These are phyloP conservation scores for Trebouxia sp. DNA, from an alignment of 139 green algal species.

Conservation along the genomic window DNA sequence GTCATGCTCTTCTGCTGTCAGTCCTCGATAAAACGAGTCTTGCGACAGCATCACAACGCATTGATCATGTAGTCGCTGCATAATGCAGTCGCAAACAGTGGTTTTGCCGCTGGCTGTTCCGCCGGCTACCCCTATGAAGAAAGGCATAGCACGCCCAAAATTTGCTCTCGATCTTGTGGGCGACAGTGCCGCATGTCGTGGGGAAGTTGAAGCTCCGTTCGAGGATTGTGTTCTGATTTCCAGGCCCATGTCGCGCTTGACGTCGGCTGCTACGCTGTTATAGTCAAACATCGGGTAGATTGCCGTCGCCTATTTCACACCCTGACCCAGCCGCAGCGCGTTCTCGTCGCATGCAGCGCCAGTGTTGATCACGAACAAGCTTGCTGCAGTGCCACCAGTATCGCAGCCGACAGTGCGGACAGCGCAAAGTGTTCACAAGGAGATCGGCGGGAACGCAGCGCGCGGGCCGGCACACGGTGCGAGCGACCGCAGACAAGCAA, in stretches of 20 bases:
- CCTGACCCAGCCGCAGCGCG: not conserved
- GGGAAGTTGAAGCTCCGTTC: not conserved
- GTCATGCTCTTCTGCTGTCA: slow-evolving; percentile 69
- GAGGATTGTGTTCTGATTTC: slow-evolving; percentile 4
- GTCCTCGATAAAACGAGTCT: slow-evolving; percentile 93
- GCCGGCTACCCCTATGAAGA: slow-evolving; percentile 14
- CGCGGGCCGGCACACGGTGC: no score
- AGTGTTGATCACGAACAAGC: not conserved
- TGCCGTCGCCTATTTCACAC: not conserved
- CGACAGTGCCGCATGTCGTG: not conserved
- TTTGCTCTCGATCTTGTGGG: not conserved
- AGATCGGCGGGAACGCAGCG: no score
- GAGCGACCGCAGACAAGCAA: no score
- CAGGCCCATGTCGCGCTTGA: not conserved
- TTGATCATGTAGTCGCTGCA: slow-evolving; percentile 72
- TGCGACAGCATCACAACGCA: slow-evolving; percentile 90
- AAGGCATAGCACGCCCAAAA: not conserved
- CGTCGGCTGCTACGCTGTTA: not conserved
- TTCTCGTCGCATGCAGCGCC: not conserved
- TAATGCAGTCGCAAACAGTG: slow-evolving; percentile 93
- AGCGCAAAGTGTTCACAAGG: no score
- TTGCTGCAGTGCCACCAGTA: no score
- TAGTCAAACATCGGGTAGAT: not conserved
- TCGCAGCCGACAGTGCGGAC: no score
- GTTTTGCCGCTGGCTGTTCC: slow-evolving; percentile 89